Base-by-base conservation (phyloP, 2,329 filamentous ascomycete species). In the Aspergillus fischeri region DNA sequence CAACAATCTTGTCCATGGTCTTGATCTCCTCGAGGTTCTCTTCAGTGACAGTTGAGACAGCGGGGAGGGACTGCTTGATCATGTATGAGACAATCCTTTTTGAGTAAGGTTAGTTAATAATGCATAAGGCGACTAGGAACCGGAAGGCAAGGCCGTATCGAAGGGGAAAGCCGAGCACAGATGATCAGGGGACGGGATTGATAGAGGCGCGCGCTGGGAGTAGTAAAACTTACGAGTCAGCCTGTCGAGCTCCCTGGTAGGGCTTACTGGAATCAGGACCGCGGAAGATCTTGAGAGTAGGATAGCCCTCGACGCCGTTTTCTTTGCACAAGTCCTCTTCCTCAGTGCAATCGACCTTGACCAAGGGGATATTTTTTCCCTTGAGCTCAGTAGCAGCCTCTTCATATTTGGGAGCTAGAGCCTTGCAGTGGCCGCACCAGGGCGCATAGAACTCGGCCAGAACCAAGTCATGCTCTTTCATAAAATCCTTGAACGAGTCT, bases 391-490 rank as follows among this genome's bases (percentile, higher is more conserved):
- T 76, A 48, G 78, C 78, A 49, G 78, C 78, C 55, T 75, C 71
- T 61, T 81, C 78, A 60, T 81, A 80, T 63, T 81, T 78, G 27
- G 79, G 78, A 35, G 78, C 94, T 65, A 99, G 90, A 60, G 93
- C 93, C 84, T 99, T 97, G 89, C 93, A 97, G 84, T 97, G 93
- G 65, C 92, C 93, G 68, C 90, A 96, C 92, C 93, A 96, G 68
- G 93, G 92, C 66, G 93, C 93, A 76, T 91, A 97, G 86, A 97
- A 99, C 81, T 99, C 92, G 68, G 92, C 92, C 61, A 99, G 87
- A 55, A 97, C 93, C 57, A 99, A 84, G 68, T 91, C 87, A 76
- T 97, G 89, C 68, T 86, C 79, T 75, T 88, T 88, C 73, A 99
- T 81, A 77, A 97, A 99, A 60, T 87, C 84, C 66, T 89, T 83